phyloP scores from a whole-genome alignment of 73 alveolate species.

The Symbiodinium pilosum region DNA sequence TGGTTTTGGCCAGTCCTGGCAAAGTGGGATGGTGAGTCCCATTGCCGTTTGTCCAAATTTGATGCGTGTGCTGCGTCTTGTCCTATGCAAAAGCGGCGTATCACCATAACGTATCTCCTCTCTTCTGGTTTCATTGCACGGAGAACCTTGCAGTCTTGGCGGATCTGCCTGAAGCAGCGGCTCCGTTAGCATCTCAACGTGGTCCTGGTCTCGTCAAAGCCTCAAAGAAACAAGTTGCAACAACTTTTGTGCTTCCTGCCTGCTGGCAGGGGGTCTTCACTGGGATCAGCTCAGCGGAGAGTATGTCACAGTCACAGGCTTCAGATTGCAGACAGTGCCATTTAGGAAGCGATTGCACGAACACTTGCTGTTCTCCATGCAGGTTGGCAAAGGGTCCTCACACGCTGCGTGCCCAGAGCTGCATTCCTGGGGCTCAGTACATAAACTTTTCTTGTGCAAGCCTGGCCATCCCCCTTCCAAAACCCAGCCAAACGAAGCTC shows the following conservation, averaged over 20 bases:
- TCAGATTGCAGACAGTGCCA: not conserved
- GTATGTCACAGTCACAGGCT: not conserved
- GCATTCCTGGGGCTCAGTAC: not conserved
- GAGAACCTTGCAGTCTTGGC: slow-evolving; percentile 50
- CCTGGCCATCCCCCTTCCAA: too few relatives aligned
- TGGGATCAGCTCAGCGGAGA: not conserved
- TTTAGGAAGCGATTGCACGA: too few relatives aligned
- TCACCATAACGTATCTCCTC: too few relatives aligned
- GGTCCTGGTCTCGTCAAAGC: slow-evolving; percentile 56
- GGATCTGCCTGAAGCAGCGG: slow-evolving; percentile 47
- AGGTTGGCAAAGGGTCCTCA: slow-evolving; percentile 10
- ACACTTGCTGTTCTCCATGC: not conserved
- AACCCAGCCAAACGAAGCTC: too few relatives aligned
- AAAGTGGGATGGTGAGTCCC: too few relatives aligned
- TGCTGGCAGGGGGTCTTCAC: slow-evolving; percentile 2
- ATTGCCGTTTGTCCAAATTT: too few relatives aligned
- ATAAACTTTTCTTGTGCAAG: not conserved
- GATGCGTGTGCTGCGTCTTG: too few relatives aligned
- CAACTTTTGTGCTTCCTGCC: not conserved
- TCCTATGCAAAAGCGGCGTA: too few relatives aligned
- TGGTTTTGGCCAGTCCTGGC: too few relatives aligned
- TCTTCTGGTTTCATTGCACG: too few relatives aligned
- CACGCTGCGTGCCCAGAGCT: not conserved
- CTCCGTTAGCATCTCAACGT: not conserved
- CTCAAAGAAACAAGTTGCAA: not conserved